These are phyloP conservation scores for Aspergillus sergii DNA, from an alignment of 2,329 filamentous ascomycete species.

Conservation along the genomic window DNA sequence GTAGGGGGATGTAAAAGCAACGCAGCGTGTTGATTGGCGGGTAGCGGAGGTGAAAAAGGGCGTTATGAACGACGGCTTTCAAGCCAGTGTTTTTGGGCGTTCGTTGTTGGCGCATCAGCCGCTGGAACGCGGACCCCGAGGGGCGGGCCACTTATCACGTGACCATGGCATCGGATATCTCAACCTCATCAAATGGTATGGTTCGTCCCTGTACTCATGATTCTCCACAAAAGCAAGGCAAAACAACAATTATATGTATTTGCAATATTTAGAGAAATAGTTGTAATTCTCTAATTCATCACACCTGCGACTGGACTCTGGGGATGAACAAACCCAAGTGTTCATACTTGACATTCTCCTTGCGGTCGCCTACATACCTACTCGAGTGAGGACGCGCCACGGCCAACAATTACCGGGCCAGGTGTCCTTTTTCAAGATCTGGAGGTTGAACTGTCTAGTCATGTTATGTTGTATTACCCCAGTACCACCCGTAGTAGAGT, in stretches of 20 bases:
- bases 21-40: slow-evolving; percentile 37
- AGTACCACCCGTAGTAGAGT: neutral
- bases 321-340: neutral
- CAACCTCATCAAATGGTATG: neutral
- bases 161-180: neutral
- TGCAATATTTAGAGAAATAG: neutral
- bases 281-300: neutral
- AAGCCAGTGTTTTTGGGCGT: slow-evolving; percentile 28
- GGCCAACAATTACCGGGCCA: neutral
- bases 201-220: neutral
- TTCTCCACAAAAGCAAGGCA: neutral
- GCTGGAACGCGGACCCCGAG: slow-evolving; percentile 1
- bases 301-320: neutral
- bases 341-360: neutral
- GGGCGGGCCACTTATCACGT: slow-evolving; percentile 5
- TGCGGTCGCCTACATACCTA: neutral
- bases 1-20: slow-evolving; percentile 22
- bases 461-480: neutral
- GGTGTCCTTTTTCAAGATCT: neutral
- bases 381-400: neutral
- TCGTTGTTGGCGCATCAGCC: slow-evolving; percentile 9
- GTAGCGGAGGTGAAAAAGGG: slow-evolving; percentile 33
- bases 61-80: slow-evolving; percentile 46
- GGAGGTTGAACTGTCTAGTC: too few relatives aligned
- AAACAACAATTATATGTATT: neutral